Base-by-base conservation (phyloP, 495 filamentous ascomycete species). In the Parmelia sp. region DNA sequence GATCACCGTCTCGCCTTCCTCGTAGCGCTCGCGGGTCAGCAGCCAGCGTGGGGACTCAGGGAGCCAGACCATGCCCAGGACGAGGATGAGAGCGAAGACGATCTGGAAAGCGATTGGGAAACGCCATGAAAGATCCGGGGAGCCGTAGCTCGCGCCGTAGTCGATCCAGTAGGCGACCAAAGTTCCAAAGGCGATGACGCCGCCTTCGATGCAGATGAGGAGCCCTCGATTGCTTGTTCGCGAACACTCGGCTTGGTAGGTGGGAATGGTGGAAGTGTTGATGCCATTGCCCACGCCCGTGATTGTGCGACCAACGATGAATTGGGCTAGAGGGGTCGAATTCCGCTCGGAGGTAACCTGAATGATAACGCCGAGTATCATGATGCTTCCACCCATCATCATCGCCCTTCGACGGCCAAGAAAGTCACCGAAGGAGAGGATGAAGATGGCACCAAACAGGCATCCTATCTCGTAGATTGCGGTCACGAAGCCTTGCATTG, bases 91-190 rank as follows among this genome's bases (percentile, higher is more conserved):
- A 53, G 85, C 87, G 67, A 92, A 91, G 53, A 91, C 62, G 60
- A 90, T 78, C 78, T 92, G 90, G 82, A 93, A 91, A 17, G 87
- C 87, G 64, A 92, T 91, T 23, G 90, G 90, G 77, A 92, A 90
- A 25, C 90, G 82, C 90, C 90, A 92, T 23, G 83, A 81, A 10
- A 90, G 75, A 67, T 85, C 81, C 11, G 74, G 66, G 4, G 83
- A 81, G 5, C 86, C 88, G 55, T 88, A 92, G 12, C 83, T 84
- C 37, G 86, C 81, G 53, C 89, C 90, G 66, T 89, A 93, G 68
- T 91, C 88, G 63, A 93, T 80, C 90, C 90, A 93, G 77, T 92
- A 92, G 33, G 88, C 88, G 35, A 92, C 85, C 49, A 90, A 75
- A 60, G 76, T 78, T 65, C 90, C 90, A 61, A 92, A 89, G 49